Evolutionary conservation across 768 basidiomycete genomes (phyloP).

Genomic region (Podaxis pistillaris): DNA sequence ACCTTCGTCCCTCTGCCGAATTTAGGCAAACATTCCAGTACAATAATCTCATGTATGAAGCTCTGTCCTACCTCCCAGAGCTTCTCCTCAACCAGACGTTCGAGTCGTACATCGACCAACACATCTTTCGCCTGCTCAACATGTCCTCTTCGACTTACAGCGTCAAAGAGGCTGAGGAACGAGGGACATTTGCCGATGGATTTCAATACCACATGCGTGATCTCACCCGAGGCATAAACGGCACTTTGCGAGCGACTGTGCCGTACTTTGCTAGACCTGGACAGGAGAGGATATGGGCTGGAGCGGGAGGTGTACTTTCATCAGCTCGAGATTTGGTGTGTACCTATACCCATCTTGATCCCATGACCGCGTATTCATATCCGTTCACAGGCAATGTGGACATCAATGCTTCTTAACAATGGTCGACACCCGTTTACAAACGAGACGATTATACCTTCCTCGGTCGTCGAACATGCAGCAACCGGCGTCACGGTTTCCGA

Average conservation of each 20-base stretch:
- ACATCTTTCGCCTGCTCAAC: slow-evolving; percentile 36
- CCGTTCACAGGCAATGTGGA: slow-evolving; percentile 29
- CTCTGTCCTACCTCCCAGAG: slow-evolving; percentile 36
- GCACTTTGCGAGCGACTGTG: slow-evolving; percentile 31
- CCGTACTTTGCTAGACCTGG: slow-evolving; percentile 40
- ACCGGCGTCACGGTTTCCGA: slow-evolving; percentile 32
- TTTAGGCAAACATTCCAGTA: slow-evolving; percentile 43
- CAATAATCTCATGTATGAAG: slow-evolving; percentile 46
- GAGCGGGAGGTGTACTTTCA: slow-evolving; percentile 38
- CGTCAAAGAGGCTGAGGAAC: slow-evolving; percentile 32
- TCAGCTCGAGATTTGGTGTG: slow-evolving; percentile 40
- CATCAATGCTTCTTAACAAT: slow-evolving; percentile 37
- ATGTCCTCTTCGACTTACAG: slow-evolving; percentile 41
- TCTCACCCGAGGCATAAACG: slow-evolving; percentile 26
- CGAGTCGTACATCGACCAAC: slow-evolving; percentile 36
- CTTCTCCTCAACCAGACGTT: slow-evolving; percentile 38
- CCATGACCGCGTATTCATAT: neutral
- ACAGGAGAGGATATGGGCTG: slow-evolving; percentile 38
- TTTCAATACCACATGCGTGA: slow-evolving; percentile 35
- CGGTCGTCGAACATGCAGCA: slow-evolving; percentile 35
- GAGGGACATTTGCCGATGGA: slow-evolving; percentile 35
- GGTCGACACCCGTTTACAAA: slow-evolving; percentile 39
- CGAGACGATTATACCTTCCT: slow-evolving; percentile 32
- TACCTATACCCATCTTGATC: neutral
- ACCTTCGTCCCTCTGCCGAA: slow-evolving; percentile 39